A percentile compares a stretch with the other conserved stretches of the same genome.
These are phyloP conservation scores for Elsinoe batatas DNA, from an alignment of 2,329 filamentous ascomycete species.

Conservation along the genomic window DNA sequence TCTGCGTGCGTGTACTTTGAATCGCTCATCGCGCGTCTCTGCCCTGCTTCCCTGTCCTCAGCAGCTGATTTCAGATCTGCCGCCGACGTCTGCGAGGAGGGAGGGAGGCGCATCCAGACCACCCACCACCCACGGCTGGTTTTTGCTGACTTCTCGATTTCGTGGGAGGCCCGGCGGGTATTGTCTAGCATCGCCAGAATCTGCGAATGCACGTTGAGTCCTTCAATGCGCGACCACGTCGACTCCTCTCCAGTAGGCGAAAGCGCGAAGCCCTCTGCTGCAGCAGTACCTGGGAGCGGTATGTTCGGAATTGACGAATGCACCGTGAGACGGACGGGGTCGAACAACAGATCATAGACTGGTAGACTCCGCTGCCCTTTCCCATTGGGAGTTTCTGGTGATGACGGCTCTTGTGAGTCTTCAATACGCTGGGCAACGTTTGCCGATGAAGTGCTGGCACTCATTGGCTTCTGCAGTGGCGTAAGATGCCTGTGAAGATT, in stretches of 20 bases:
- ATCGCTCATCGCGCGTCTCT: background rate
- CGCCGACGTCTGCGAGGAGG: constrained; percentile 17
- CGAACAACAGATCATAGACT: constrained; percentile 53
- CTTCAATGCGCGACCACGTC: constrained; percentile 47
- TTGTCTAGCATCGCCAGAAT: constrained; percentile 47
- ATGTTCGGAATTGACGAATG: constrained; percentile 57
- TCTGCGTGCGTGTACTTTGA: constrained; percentile 11
- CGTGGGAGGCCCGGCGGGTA: constrained; percentile 37
- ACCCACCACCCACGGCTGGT: constrained; percentile 59
- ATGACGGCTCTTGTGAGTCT: constrained; percentile 24
- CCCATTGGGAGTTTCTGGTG: constrained; percentile 24
- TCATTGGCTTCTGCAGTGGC: constrained; percentile 37
- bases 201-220: constrained; percentile 51
- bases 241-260: constrained; percentile 18
- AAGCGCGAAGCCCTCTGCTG: constrained; percentile 29
- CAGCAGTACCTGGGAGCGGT: constrained; percentile 41
- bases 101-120: constrained; percentile 50
- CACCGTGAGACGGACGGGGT: constrained; percentile 47
- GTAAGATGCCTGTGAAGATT: constrained; percentile 44
- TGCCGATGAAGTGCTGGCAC: constrained; percentile 32
- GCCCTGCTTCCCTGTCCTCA: background rate
- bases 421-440: constrained; percentile 35
- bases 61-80: constrained; percentile 8
- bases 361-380: constrained; percentile 25
- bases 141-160: constrained; percentile 53